phyloP scores from a whole-genome alignment of 805 yeast genomes.

The Barnettozyma salicaria region DNA sequence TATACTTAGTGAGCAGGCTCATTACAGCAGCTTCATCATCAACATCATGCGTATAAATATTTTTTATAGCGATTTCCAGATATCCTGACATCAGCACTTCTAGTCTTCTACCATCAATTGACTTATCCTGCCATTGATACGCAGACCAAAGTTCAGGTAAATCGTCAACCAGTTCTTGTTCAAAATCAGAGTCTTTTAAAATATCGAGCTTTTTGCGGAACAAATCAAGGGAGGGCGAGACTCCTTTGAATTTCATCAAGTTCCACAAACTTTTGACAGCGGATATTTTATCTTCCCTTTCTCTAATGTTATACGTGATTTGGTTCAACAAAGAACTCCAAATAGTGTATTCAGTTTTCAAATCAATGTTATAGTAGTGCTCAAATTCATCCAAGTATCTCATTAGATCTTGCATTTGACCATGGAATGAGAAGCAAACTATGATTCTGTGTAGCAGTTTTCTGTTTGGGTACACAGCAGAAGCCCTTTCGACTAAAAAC shows the following conservation, averaged over 20 bases:
- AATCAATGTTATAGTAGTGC: conserved; percentile 11
- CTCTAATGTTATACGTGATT: conserved; percentile 7
- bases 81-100: conserved; percentile 14
- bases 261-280: conserved; percentile 17
- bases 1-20: conserved; percentile 6
- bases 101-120: conserved; percentile 5
- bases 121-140: conserved; percentile 4
- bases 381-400: conserved; percentile 14
- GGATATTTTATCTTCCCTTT: conserved; percentile 2
- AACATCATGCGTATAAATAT: conserved; percentile 10
- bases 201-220: conserved; percentile 12
- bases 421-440: conserved; percentile 17
- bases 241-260: conserved; percentile 11
- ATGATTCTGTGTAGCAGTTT: conserved; percentile 14
- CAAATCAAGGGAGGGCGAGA: conserved; percentile 9
- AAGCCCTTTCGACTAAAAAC: conserved; percentile 6
- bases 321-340: conserved; percentile 18
- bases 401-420: conserved; percentile 9
- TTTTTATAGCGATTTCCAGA: conserved; percentile 5
- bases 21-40: conserved; percentile 8
- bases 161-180: conserved; percentile 11
- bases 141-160: conserved; percentile 10
- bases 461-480: conserved; percentile 20
- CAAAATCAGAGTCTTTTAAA: conserved; percentile 7
- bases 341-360: conserved; percentile 4